Evolutionary conservation across 352 stramenopile species (phyloP), one percentile per base, ranked within the genome.

Genomic region (Phytopythium sindhum): DNA sequence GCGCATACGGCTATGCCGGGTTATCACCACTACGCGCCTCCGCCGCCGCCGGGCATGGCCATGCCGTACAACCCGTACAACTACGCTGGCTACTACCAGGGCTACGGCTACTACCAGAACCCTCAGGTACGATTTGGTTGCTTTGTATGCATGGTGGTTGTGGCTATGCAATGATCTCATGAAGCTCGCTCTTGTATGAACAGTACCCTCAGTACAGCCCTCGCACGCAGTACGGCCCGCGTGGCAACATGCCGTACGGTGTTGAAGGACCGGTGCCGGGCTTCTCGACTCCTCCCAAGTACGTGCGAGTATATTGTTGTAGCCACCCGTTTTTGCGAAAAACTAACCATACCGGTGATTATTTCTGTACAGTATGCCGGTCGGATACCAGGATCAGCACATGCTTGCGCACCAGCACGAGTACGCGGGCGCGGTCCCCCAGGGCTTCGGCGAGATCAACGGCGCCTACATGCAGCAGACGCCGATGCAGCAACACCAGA

Each of bases 21-120:
- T 31, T 95, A 95, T 71, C 87, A 88, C 66, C 81, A 95, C 70
- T 95, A 92, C 57, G 81, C 84, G 21, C 87, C 87, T 28, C 87
- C 84, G 37, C 87, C 87, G n/a, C 87, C 87, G 31, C 87, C 87
- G 28, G 87, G 87, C 29, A 95, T 95, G 87, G 84, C 87, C 23
- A 72, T 95, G 73, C 81, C 81, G 10, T 95, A 93, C 82, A 93
- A 95, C 72, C 87, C 87, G 57, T 95, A 95, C 77, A 95, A 91
- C 68, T 95, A 95, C 66, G 76, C 70, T 39, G 82, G 70, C 42
- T 92, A 94, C 73, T 95, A 93, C 72, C 87, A 93, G 66, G 81
- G 83, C 63, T 95, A 94, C 66, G 81, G 83, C 35, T 95, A 95
- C 71, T 95, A 94, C 71, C 85, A 93, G 66, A 95, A 92, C 72